phyloP scores from a whole-genome alignment of 2,329 filamentous ascomycete genomes.

The Purpureocillium takamizusanense region DNA sequence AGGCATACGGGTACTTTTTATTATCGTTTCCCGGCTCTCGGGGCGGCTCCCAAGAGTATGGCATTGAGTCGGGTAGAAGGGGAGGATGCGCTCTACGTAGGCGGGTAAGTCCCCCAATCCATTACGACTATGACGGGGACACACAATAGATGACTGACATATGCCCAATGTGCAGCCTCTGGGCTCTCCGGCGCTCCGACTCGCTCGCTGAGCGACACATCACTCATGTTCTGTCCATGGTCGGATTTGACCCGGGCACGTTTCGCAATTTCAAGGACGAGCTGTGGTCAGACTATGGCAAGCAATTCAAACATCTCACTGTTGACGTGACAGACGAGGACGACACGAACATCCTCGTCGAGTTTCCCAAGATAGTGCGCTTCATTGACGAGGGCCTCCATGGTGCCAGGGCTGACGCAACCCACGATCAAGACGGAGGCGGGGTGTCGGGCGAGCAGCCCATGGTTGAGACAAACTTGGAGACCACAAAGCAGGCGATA shows the following conservation, averaged over 20 bases:
- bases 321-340: conserved; percentile 88
- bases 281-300: conserved; percentile 37
- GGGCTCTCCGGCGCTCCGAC: conserved; percentile 64
- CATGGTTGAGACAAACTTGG: conserved; percentile 2
- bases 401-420: conserved; percentile 6
- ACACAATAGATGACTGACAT: no score
- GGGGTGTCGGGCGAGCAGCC: conserved; percentile 2
- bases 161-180: conserved; percentile 48
- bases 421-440: not conserved
- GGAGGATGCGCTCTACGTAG: conserved; percentile 29
- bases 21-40: not conserved
- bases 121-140: no score
- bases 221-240: conserved; percentile 82
- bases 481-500: conserved; percentile 1
- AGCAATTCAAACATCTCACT: conserved; percentile 60
- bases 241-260: conserved; percentile 41
- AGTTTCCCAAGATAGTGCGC: conserved; percentile 67
- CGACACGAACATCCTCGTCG: conserved; percentile 75
- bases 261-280: conserved; percentile 38
- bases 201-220: conserved; percentile 65
- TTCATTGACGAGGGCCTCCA: conserved; percentile 74
- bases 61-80: conserved; percentile 33
- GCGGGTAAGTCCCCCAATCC: conserved; percentile 22
- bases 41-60: conserved; percentile 24
- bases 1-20: no score